Conservation (phyloP, 768 basidiomycete genomes). For the Suillus ampliporus region DNA sequence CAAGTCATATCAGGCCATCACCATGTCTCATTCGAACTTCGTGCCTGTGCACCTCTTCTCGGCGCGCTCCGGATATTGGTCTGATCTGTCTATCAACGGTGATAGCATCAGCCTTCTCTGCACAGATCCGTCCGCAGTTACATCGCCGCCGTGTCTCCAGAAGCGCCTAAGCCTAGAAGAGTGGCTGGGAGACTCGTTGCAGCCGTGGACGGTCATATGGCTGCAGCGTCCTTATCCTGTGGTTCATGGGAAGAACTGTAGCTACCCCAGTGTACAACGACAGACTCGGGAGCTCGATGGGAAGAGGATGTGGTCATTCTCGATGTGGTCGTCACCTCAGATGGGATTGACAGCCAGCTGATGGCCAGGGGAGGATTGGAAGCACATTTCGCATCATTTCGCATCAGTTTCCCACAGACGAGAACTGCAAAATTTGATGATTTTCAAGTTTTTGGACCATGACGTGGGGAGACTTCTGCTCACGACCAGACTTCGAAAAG, state of each 20-base stretch:
- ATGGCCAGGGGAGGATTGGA: background rate
- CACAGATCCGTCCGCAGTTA: background rate
- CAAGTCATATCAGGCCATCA: too few species aligned
- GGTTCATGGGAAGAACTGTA: background rate
- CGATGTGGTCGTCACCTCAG: background rate
- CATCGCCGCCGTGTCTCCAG: background rate
- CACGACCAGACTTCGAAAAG: background rate
- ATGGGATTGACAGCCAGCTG: background rate
- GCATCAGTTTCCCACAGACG: background rate
- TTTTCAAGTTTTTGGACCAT: background rate
- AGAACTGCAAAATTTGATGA: background rate
- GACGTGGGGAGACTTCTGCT: background rate
- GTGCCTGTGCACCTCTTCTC: too few species aligned
- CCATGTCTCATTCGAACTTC: too few species aligned
- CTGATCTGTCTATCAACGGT: background rate
- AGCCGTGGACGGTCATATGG: background rate
- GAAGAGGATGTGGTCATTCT: background rate
- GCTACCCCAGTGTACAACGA: background rate
- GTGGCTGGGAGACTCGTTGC: background rate
- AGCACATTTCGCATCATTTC: background rate
- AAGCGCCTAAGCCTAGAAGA: background rate
- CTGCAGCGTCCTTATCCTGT: background rate
- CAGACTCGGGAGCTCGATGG: background rate
- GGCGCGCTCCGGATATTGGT: background rate
- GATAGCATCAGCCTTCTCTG: background rate